Base-by-base conservation (phyloP, 1,284 basidiomycete genomes). In the Meira miltonrushii region DNA sequence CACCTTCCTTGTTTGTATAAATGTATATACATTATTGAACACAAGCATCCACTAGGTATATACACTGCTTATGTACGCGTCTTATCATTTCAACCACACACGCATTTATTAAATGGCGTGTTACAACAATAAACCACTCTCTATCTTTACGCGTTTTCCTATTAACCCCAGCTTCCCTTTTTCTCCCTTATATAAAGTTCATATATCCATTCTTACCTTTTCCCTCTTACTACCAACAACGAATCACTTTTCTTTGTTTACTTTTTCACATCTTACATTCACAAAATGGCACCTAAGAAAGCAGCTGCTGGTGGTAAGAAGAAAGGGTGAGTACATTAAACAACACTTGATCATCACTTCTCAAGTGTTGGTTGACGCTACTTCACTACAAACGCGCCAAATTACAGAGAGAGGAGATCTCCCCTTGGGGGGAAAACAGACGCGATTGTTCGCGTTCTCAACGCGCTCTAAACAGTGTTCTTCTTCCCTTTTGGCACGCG, bases 201-300 rank as follows among this genome's bases (percentile, higher is more conserved):
- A 48, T 25, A n/a, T 48, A 48, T 17, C 5, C 21, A 2, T 21
- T 23, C 25, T 13, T 25, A 9, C 25, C 25, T 43, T 43, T 43
- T 43, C 2, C 19, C 19, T 43, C 19, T 43, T 15, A 48, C 46
- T 23, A 48, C 46, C 46, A 48, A 48, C 12, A 43, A 15, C 19
- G 6, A 43, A 4, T 10, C 3, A 15, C 41, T 43, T 21, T 21
- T 21, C 13, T 23, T 23, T 48, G 4, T 25, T 33, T 33, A 49
- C 47, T 2, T 33, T 28, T 23, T 33, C n/a, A 49, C 47, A 15
- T 33, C 15, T 49, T 25, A 25, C 4, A 53, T 19, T 2, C 23
- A 8, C 53, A 54, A 12, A 40, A 54, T 54, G 53, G 39, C 53
- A 17, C 53, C 53, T 17, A 54, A 54, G 53, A 54, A 54, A 46